These are phyloP conservation scores for Phaeodactylum tricornutum DNA, from an alignment of 108 stramenopile genomes.

Conservation along the genomic window DNA sequence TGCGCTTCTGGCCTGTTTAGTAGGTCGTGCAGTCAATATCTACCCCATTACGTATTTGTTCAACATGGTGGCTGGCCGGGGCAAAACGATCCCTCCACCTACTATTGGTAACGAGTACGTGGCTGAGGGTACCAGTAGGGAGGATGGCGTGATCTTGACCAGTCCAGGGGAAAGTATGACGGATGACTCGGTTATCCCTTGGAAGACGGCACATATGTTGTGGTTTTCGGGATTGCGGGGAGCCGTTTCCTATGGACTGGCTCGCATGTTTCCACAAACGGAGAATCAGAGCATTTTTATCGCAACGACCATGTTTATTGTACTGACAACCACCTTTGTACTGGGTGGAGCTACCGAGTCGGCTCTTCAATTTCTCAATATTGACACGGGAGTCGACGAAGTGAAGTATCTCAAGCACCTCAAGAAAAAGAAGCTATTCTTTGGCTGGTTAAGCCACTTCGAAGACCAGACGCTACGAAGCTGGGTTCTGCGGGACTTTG, in stretches of 20 bases:
- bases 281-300: slow-evolving; percentile 34
- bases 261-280: slow-evolving; percentile 42
- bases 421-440: slow-evolving; percentile 17
- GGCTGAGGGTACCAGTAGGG: too few species aligned
- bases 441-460: neutral
- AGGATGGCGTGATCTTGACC: too few species aligned
- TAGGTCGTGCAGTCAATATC: slow-evolving; percentile 57
- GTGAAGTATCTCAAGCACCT: too few species aligned
- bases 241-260: slow-evolving; percentile 71
- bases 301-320: slow-evolving; percentile 51
- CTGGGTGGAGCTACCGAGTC: slow-evolving; percentile 50
- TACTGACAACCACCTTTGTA: slow-evolving; percentile 42
- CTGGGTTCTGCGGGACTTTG: slow-evolving; percentile 6
- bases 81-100: slow-evolving; percentile 4
- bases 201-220: slow-evolving; percentile 54
- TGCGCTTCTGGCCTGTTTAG: slow-evolving; percentile 44
- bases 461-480: slow-evolving; percentile 1
- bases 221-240: slow-evolving; percentile 74
- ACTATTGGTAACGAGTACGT: too few species aligned
- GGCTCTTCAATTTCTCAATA: slow-evolving; percentile 27
- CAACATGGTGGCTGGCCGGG: slow-evolving; percentile 24
- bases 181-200: neutral
- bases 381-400: slow-evolving; percentile 50
- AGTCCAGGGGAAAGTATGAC: neutral
- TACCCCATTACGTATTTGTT: slow-evolving; percentile 48